phyloP scores from a whole-genome alignment of 2,329 filamentous ascomycete genomes.

The Domatiomyces globalis region DNA sequence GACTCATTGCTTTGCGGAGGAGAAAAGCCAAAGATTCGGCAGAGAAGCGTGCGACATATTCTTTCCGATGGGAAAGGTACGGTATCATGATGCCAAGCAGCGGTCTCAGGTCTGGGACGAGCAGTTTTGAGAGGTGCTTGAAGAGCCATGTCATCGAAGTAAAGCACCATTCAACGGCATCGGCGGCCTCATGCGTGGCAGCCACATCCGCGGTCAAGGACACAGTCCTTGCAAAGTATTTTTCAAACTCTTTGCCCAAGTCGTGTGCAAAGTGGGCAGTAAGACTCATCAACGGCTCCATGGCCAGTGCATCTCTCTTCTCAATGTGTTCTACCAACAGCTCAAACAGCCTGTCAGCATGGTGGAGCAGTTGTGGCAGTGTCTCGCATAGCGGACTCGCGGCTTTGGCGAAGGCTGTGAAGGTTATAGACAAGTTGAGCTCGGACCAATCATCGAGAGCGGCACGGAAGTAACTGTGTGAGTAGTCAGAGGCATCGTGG shows the following conservation, averaged over 20 bases:
- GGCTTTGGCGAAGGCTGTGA: constrained; percentile 61
- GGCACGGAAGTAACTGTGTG: constrained; percentile 68
- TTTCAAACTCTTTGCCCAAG: constrained; percentile 72
- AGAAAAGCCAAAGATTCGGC: constrained; percentile 92
- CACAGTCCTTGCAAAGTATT: constrained; percentile 65
- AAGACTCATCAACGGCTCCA: constrained; percentile 80
- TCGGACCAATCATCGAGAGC: constrained; percentile 81
- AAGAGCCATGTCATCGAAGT: constrained; percentile 87
- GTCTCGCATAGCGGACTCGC: constrained; percentile 71
- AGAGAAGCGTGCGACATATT: constrained; percentile 79
- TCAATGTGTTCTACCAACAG: constrained; percentile 62
- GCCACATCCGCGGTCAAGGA: constrained; percentile 64
- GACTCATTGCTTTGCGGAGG: constrained; percentile 70
- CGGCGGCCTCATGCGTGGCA: constrained; percentile 59
- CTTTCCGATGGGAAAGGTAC: constrained; percentile 64
- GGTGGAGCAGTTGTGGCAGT: constrained; percentile 80
- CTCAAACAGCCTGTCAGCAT: constrained; percentile 72
- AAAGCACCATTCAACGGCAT: constrained; percentile 97
- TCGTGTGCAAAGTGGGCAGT: constrained; percentile 91
- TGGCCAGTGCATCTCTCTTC: constrained; percentile 59
- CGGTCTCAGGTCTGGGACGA: constrained; percentile 73
- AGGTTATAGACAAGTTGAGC: constrained; percentile 73
- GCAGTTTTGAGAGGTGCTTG: constrained; percentile 81
- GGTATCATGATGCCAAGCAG: constrained; percentile 72
- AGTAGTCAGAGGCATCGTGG: constrained; percentile 56